Percentiles rank a stretch among this genome's conserved stretches.
Conservation (phyloP, 2,329 filamentous ascomycete genomes). For the Colletotrichum chrysophilum region DNA sequence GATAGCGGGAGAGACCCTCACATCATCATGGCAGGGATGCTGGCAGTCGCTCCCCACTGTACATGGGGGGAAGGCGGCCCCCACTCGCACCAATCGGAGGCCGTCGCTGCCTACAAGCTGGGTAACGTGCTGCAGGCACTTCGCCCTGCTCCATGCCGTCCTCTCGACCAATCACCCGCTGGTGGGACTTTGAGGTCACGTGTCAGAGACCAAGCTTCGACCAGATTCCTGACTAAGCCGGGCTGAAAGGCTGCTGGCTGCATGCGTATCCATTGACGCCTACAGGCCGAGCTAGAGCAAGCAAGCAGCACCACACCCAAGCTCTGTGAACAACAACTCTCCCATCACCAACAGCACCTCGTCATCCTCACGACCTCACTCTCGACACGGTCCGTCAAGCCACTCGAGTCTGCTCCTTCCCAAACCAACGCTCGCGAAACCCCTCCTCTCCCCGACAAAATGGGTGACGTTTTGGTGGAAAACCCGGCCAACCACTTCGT, state of each 20-base stretch:
- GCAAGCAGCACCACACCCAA: not conserved
- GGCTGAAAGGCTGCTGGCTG: slow-evolving; percentile 23
- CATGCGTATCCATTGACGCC: slow-evolving; percentile 26
- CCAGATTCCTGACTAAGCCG: slow-evolving; percentile 14
- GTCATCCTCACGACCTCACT: not conserved
- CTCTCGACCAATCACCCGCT: slow-evolving; percentile 3
- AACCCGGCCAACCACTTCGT: slow-evolving; percentile 75
- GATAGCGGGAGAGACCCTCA: slow-evolving; percentile 20
- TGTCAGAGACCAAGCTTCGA: not conserved
- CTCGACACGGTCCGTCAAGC: not conserved
- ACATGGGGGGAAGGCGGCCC: not conserved
- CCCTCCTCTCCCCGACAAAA: slow-evolving; percentile 44
- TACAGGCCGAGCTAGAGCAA: slow-evolving; percentile 14
- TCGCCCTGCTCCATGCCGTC: slow-evolving; percentile 2
- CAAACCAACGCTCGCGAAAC: not conserved
- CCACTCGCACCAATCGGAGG: slow-evolving; percentile 3
- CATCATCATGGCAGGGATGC: slow-evolving; percentile 20
- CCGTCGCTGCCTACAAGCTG: not conserved
- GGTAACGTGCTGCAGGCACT: slow-evolving; percentile 10
- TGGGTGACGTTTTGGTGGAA: slow-evolving; percentile 90
- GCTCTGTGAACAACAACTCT: not conserved
- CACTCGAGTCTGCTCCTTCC: not conserved
- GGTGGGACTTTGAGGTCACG: not conserved
- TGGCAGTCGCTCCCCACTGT: not conserved
- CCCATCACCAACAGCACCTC: slow-evolving; percentile 2